Percentiles rank a stretch among this genome's conserved stretches.
Conservation (phyloP, 2,329 filamentous ascomycete species). For the Aspergillus floridensis region DNA sequence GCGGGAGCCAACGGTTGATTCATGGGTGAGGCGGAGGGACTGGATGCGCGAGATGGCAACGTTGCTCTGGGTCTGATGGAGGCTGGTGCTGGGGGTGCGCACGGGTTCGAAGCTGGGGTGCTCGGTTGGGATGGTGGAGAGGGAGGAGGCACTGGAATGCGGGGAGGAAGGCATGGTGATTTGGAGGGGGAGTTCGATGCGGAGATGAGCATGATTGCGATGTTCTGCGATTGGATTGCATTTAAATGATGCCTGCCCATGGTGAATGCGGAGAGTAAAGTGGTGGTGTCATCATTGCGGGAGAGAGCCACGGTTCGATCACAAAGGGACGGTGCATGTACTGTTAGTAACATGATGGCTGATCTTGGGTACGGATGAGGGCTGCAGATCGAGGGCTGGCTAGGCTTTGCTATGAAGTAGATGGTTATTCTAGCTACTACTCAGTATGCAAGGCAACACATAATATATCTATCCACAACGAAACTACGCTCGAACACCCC, state of each 20-base stretch:
- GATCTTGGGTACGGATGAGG: too few species aligned
- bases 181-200: too few species aligned
- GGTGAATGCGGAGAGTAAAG: background rate
- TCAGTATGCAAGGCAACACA: too few species aligned
- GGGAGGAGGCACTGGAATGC: background rate
- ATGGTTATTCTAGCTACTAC: too few species aligned
- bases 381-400: too few species aligned
- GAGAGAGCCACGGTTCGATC: background rate
- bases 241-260: background rate
- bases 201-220: background rate
- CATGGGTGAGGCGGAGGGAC: constrained; percentile 26
- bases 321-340: too few species aligned
- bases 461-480: too few species aligned
- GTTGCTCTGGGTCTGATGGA: constrained; percentile 23
- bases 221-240: background rate
- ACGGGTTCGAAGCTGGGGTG: background rate
- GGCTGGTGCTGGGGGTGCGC: constrained; percentile 13
- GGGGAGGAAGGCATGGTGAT: background rate
- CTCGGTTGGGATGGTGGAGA: background rate
- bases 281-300: background rate
- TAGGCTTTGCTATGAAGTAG: too few species aligned
- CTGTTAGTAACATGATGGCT: too few species aligned
- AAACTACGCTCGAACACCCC: too few species aligned
- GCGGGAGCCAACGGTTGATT: constrained; percentile 27
- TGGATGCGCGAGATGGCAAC: constrained; percentile 31